Base-by-base conservation (phyloP, 768 basidiomycete genomes). In the Boletus sp. region DNA sequence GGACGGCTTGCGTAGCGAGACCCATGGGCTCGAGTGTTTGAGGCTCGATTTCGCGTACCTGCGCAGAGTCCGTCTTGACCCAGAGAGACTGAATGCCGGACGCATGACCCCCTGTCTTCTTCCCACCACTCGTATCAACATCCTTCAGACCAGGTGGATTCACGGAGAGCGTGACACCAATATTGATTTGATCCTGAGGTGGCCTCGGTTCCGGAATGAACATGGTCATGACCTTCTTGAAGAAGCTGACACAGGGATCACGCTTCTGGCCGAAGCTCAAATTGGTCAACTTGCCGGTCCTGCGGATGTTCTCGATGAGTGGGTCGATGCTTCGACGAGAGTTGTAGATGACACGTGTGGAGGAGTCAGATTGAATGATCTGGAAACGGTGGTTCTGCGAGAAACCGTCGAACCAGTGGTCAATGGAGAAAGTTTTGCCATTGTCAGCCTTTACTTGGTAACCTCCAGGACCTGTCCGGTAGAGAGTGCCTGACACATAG, bases 321-420 rank as follows among this genome's bases (percentile, higher is more conserved):
- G 65, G 67, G 33, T 69, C 70, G 14, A 67, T 55, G 17, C 69
- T 68, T 11, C 62, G 64, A 56, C 71, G 74, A 33, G 70, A 75
- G 39, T 67, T 69, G 60, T 77, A 77, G 32, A 67, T 52, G 32
- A 77, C 73, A 1, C 63, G 70, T 6, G 69, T 63, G 15, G 60
- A 41, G 2, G 29, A 20, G 18, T 54, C 64, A 0, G 67, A 54
- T 42, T 71, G 61, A 29, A 64, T 59, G 62, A 77, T 75, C 54
- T 75, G 71, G 63, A 77, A 77, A 48, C 73, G 71, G 56, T 77
- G 75, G 60, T 71, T 71, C 58, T 74, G 68, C 17, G 72, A 68
- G 47, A 78, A 70, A 29, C 77, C 77, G 50, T 77, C 76, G 52
- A 77, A 77, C 77, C 76, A 75, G 48, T 77, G 77, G 47, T 69